Evolutionary conservation across 768 basidiomycete species (phyloP).

Genomic region (Pholiota molesta): DNA sequence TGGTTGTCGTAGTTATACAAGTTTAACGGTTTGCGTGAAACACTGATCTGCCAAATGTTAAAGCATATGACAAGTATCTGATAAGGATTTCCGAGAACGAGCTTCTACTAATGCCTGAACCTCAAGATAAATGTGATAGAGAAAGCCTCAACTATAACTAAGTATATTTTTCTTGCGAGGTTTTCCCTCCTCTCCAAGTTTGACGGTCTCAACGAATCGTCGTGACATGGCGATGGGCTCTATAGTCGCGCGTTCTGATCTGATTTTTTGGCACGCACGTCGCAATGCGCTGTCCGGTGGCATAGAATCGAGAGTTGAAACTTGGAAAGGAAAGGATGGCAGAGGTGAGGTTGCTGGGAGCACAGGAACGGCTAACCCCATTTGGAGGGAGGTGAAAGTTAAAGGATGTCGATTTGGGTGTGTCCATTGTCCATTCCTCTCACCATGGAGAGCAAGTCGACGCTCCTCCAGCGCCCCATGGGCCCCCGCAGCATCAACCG

Average conservation of each 20-base stretch:
- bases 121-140: too few relatives aligned
- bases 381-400: conserved; percentile 3
- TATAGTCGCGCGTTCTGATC: not conserved
- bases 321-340: too few relatives aligned
- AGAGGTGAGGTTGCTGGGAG: conserved; percentile 18
- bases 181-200: not conserved
- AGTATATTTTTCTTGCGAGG: not conserved
- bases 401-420: conserved; percentile 1
- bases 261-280: not conserved
- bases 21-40: too few relatives aligned
- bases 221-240: not conserved
- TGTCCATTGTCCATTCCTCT: conserved; percentile 6
- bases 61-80: too few relatives aligned
- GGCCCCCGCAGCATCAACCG: conserved; percentile 30
- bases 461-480: conserved; percentile 39
- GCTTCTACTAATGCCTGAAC: too few relatives aligned
- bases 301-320: not conserved
- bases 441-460: conserved; percentile 29
- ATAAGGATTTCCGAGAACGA: too few relatives aligned
- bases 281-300: not conserved
- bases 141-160: too few relatives aligned
- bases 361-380: conserved; percentile 13
- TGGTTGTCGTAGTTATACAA: not conserved
- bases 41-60: too few relatives aligned
- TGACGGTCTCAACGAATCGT: not conserved